phyloP scores from a whole-genome alignment of 108 stramenopile genomes.

The Ochromonas danica region DNA sequence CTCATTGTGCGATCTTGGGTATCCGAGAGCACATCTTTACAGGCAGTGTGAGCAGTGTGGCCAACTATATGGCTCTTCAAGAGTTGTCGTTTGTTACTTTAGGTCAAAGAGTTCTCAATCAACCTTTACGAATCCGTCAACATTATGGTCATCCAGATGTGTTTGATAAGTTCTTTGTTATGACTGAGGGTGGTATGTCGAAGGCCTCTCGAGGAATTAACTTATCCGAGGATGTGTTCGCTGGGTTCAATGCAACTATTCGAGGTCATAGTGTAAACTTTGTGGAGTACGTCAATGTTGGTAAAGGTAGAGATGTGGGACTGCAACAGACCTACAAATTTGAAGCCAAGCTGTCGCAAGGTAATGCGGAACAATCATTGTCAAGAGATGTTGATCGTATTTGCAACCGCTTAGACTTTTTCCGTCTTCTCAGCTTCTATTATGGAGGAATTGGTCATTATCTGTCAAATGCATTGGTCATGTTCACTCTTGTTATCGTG shows the following conservation, averaged over 20 bases:
- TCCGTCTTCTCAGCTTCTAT: slow-evolving; percentile 90
- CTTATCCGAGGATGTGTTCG: slow-evolving; percentile 96
- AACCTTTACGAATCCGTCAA: slow-evolving; percentile 84
- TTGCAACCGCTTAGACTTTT: slow-evolving; percentile 90
- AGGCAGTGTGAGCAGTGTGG: slow-evolving; percentile 90
- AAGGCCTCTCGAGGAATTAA: slow-evolving; percentile 97
- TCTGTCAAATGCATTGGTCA: slow-evolving; percentile 85
- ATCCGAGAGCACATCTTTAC: slow-evolving; percentile 98
- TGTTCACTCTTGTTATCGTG: slow-evolving; percentile 85
- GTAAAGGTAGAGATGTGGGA: slow-evolving; percentile 97
- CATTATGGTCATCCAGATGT: slow-evolving; percentile 98
- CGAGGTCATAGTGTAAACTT: slow-evolving; percentile 87
- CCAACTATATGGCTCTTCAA: slow-evolving; percentile 98
- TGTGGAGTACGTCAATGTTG: slow-evolving; percentile 93
- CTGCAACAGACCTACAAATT: slow-evolving; percentile 99
- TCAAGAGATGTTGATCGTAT: slow-evolving; percentile 92
- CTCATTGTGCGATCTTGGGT: slow-evolving; percentile 87
- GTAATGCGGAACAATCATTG: slow-evolving; percentile 94
- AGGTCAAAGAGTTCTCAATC: slow-evolving; percentile 89
- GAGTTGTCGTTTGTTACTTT: slow-evolving; percentile 94
- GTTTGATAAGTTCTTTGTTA: slow-evolving; percentile 96
- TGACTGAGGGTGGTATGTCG: slow-evolving; percentile 89
- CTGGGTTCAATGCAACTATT: slow-evolving; percentile 91
- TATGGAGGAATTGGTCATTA: slow-evolving; percentile 98
- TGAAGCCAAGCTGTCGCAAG: slow-evolving; percentile 97